Percentiles rank a stretch among this genome's conserved stretches.
Evolutionary conservation across 2,329 filamentous ascomycete genomes (phyloP).

Genomic region (Stenocarpella maydis): DNA sequence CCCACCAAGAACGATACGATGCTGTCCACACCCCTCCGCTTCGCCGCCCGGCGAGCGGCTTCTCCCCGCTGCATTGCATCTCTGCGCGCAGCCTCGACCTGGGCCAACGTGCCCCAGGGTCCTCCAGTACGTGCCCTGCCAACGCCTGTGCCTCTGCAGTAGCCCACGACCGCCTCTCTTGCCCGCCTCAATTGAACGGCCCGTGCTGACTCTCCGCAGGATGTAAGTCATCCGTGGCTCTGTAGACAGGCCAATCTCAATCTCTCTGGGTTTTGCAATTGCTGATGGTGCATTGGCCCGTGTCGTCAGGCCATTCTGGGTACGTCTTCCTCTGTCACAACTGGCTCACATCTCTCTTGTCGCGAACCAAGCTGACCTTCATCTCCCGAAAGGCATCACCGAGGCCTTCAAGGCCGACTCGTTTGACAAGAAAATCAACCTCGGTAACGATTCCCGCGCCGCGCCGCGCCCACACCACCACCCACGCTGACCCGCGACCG

Average conservation of each 20-base stretch:
- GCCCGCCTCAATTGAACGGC: background rate
- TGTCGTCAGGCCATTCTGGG: constrained; percentile 75
- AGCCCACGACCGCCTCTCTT: constrained; percentile 49
- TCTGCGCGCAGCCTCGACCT: constrained; percentile 75
- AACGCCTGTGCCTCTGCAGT: background rate
- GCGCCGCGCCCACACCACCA: background rate
- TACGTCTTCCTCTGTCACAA: constrained; percentile 50
- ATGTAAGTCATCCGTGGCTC: constrained; percentile 31
- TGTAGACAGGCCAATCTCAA: too few relatives aligned
- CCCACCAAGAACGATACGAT: constrained; percentile 56
- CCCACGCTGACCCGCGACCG: constrained; percentile 20
- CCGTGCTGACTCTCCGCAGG: constrained; percentile 35
- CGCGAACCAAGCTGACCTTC: background rate
- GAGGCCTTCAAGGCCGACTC: constrained; percentile 98
- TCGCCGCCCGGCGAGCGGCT: constrained; percentile 58
- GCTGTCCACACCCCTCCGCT: constrained; percentile 61
- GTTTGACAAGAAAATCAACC: constrained; percentile 96
- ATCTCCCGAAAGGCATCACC: constrained; percentile 73
- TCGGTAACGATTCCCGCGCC: constrained; percentile 65
- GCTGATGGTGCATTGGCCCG: constrained; percentile 40
- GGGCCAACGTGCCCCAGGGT: constrained; percentile 90
- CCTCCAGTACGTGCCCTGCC: constrained; percentile 59
- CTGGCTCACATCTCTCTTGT: constrained; percentile 36
- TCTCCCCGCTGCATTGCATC: constrained; percentile 52
- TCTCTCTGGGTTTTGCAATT: constrained; percentile 12